Evolutionary conservation across 2,329 filamentous ascomycete species (phyloP).

Genomic region (Clonostachys solani): DNA sequence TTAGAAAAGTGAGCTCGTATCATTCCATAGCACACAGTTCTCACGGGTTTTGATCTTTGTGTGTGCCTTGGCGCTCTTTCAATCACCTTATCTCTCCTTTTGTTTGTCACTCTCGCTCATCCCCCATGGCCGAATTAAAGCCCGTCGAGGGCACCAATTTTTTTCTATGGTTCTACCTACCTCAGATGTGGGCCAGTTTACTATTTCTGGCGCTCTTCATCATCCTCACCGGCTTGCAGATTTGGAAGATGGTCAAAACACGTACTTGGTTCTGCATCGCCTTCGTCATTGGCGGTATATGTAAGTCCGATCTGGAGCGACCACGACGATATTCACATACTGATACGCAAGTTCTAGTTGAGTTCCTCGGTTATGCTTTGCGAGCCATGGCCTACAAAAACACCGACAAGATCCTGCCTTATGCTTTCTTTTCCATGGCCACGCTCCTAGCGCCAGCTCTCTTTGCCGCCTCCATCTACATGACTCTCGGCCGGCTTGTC

Average conservation of each 20-base stretch:
- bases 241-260: neutral
- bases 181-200: neutral
- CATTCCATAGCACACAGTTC: too few relatives aligned
- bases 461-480: constrained; percentile 40
- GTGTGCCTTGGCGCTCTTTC: too few relatives aligned
- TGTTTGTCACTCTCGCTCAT: too few relatives aligned
- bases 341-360: neutral
- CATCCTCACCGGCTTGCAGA: neutral
- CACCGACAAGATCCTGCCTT: neutral
- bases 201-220: neutral
- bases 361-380: neutral
- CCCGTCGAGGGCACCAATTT: neutral
- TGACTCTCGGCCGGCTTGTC: constrained; percentile 35
- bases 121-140: neutral
- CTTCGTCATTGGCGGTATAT: neutral
- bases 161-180: neutral
- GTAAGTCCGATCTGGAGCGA: neutral
- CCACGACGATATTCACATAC: too few relatives aligned
- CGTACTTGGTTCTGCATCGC: neutral
- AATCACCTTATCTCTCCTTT: too few relatives aligned
- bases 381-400: neutral
- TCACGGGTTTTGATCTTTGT: too few relatives aligned
- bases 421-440: constrained; percentile 15
- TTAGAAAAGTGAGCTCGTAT: too few relatives aligned
- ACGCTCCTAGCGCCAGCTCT: constrained; percentile 36